phyloP scores from a whole-genome alignment of 352 stramenopile species.

The Globisporangium splendens region DNA sequence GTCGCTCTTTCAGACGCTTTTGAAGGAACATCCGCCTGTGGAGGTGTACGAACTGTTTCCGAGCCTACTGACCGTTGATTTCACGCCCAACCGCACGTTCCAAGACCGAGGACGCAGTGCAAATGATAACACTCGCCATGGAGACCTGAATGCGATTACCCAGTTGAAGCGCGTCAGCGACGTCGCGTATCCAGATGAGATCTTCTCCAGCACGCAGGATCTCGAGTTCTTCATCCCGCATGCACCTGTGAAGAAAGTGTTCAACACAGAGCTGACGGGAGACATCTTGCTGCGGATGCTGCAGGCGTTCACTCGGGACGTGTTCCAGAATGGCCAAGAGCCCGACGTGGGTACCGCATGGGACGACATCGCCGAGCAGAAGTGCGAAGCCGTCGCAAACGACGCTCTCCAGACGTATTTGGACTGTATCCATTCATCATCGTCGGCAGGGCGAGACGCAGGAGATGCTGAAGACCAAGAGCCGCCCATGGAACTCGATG shows the following conservation, averaged over 20 bases:
- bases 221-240: constrained; percentile 29
- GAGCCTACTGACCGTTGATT: constrained; percentile 50
- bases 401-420: constrained; percentile 70
- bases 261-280: constrained; percentile 55
- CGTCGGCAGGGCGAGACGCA: constrained; percentile 19
- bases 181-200: constrained; percentile 12
- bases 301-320: constrained; percentile 24
- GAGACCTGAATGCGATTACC: constrained; percentile 26
- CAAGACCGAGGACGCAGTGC: constrained; percentile 12
- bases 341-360: constrained; percentile 59
- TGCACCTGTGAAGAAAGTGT: constrained; percentile 57
- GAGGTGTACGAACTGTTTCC: constrained; percentile 66
- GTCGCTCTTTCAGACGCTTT: constrained; percentile 38
- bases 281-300: constrained; percentile 47
- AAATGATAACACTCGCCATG: background rate
- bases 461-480: constrained; percentile 11
- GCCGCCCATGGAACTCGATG: constrained; percentile 58
- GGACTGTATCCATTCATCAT: constrained; percentile 60
- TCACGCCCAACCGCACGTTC: constrained; percentile 28
- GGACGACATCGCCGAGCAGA: constrained; percentile 62
- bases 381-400: constrained; percentile 43
- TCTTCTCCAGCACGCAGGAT: background rate
- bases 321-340: constrained; percentile 20
- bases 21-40: constrained; percentile 35
- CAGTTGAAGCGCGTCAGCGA: constrained; percentile 36